Evolutionary conservation across 2,329 filamentous ascomycete species (phyloP).

Genomic region (Zymoseptoria tritici): DNA sequence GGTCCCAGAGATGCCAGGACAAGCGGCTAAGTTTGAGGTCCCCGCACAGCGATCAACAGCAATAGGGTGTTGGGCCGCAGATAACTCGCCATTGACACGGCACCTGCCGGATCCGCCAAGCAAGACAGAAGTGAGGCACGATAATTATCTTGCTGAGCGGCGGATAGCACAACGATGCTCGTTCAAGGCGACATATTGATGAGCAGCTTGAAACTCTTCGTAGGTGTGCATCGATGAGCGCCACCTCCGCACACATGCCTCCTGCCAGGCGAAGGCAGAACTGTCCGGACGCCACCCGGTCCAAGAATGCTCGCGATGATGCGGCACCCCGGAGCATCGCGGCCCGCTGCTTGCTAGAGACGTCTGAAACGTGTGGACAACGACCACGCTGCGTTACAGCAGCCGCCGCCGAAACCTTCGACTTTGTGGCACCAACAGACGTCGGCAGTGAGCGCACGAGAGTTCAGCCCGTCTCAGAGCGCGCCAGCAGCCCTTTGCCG

Average conservation of each 20-base stretch:
- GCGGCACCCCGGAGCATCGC: not conserved
- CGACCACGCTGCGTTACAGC: not conserved
- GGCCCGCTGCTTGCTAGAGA: not conserved
- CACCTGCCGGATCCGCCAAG: not conserved
- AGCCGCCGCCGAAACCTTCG: not conserved
- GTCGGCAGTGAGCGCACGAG: not conserved
- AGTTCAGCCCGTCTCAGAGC: not conserved
- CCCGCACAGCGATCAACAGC: not conserved
- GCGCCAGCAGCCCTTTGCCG: not conserved
- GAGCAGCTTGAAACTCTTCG: not conserved
- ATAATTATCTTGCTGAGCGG: not conserved
- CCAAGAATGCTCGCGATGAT: not conserved
- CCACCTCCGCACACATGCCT: conserved; percentile 10
- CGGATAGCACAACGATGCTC: not conserved
- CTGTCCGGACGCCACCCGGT: not conserved
- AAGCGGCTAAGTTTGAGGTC: not conserved
- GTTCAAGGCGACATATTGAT: not conserved
- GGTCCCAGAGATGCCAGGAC: not conserved
- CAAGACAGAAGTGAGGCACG: not conserved
- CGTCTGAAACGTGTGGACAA: not conserved
- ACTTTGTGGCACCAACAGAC: not conserved
- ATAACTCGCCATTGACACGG: not conserved
- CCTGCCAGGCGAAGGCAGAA: not conserved
- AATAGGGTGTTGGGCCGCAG: not conserved
- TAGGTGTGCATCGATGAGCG: conserved; percentile 9